Base-by-base conservation (phyloP, 2,329 filamentous ascomycete species). In the Juglanconis sp. region DNA sequence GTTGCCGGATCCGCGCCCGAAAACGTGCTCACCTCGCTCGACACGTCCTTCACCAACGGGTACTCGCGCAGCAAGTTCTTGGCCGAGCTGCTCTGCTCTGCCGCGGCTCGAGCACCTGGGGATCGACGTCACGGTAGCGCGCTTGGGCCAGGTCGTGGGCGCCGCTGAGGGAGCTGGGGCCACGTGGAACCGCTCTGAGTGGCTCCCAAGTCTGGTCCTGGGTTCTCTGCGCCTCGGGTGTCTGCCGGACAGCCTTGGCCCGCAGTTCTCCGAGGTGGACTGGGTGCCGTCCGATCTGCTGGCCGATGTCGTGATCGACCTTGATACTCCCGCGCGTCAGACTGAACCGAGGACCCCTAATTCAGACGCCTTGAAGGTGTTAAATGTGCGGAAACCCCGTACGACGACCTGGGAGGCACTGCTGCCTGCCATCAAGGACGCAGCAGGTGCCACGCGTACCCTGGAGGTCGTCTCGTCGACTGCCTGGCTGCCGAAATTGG, bases 1-100 rank as follows among this genome's bases (percentile, higher is more conserved):
- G 31, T 34, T 3, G 13, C 8, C 6, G 31, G 11, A 7, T 8
- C 31, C 5, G 31, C 13, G 4, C 68, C 67, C 1, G 62, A 54
- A 17, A 31, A 53, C 13, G 24, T 77, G 6, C 40, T 55, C 0
- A 63, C 70, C 8, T 68, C 72, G 5, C 44, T 62, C 4, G 64
- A 71, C 53, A 70, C 68, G 65, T 9, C 53, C 59, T 0, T 71
- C 66, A 36, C 15, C 9, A 54, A 42, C 2, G 72, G 71, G 1
- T 74, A 76, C 47, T 73, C 68, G n/a, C 68, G 73, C 13, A 74
- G 73, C 0, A 77, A 77, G 50, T 64, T 76, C 2, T 65, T 76
- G 17, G 66, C 70, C 1, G 75, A 77, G 56, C 70, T 71, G 6
- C 70, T 77, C 46, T 50, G 57, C 13, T 15, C 54, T 6, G 64